phyloP scores from a whole-genome alignment of 192 early-diverging fungal species.

The Pilaira anomala region DNA sequence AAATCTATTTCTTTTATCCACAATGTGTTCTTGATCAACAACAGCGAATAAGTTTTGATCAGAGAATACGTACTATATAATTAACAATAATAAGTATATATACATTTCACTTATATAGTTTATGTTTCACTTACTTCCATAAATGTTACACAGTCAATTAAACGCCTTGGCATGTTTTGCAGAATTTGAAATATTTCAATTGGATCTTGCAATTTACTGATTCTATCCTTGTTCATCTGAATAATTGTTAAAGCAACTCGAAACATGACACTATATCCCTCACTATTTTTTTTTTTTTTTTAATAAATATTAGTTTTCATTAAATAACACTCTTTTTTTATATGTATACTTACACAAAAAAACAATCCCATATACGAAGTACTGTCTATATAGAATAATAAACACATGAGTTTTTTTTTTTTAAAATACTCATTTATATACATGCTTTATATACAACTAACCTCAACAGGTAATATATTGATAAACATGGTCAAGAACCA shows the following conservation, averaged over 20 bases:
- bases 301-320: too few species aligned
- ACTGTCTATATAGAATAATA: conserved; percentile 29
- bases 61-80: conserved; percentile 9
- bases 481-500: conserved; percentile 81
- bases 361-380: conserved; percentile 62
- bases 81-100: neutral
- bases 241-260: conserved; percentile 69
- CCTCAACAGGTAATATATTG: conserved; percentile 61
- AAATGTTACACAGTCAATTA: conserved; percentile 55
- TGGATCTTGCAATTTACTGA: conserved; percentile 53
- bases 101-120: neutral
- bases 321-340: too few species aligned
- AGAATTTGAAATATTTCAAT: conserved; percentile 55
- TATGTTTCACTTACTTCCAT: conserved; percentile 38
- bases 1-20: neutral
- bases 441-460: neutral
- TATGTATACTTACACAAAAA: conserved; percentile 45
- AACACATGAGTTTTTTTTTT: neutral
- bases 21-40: conserved; percentile 1
- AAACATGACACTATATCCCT: conserved; percentile 65
- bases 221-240: conserved; percentile 58
- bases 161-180: conserved; percentile 52
- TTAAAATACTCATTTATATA: too few species aligned
- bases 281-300: conserved; percentile 26
- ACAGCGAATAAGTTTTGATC: neutral